phyloP scores from a whole-genome alignment of 352 stramenopile species.

The Phytopythium ostracodes region DNA sequence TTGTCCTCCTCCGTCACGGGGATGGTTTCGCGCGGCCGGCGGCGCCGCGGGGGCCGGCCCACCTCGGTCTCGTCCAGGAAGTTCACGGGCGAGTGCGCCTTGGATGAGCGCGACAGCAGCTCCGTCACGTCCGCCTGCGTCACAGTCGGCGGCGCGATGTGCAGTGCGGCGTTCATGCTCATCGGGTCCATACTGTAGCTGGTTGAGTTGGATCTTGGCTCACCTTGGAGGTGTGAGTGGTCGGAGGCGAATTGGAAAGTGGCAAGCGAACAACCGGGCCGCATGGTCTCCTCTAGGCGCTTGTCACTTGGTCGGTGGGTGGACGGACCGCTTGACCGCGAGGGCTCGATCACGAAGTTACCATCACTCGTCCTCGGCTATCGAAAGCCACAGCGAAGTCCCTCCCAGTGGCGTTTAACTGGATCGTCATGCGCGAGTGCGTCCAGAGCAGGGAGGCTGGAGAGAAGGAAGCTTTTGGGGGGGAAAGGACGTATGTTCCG shows the following conservation, averaged over 20 bases:
- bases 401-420: neutral
- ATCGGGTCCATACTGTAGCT: neutral
- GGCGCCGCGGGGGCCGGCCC: slow-evolving; percentile 22
- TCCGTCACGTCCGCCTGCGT: slow-evolving; percentile 8
- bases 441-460: neutral
- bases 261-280: neutral
- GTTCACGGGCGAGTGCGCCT: neutral
- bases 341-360: neutral
- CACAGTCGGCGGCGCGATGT: slow-evolving; percentile 7
- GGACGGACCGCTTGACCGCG: neutral
- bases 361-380: neutral
- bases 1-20: slow-evolving; percentile 47
- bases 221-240: neutral
- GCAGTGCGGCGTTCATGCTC: neutral
- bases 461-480: neutral
- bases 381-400: neutral
- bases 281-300: neutral
- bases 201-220: neutral
- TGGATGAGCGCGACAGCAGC: slow-evolving; percentile 5
- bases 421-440: neutral
- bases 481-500: neutral
- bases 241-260: slow-evolving; percentile 6
- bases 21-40: slow-evolving; percentile 37
- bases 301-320: no score
- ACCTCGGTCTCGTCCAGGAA: slow-evolving; percentile 7